These are phyloP conservation scores for Penicillium verrucosum DNA, from an alignment of 2,329 filamentous ascomycete species.

Conservation along the genomic window DNA sequence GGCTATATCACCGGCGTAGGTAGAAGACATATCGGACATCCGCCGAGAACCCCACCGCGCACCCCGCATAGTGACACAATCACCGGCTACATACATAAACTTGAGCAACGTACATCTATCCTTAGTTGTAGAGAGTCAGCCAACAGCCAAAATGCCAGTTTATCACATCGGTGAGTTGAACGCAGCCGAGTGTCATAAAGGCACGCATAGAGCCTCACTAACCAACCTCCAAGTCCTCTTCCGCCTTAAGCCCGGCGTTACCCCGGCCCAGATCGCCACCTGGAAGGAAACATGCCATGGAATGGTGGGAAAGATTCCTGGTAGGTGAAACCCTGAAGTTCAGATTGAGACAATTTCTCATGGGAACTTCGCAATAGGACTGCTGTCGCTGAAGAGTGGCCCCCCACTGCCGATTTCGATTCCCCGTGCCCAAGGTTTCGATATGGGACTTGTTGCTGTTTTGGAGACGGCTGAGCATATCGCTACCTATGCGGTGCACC, in stretches of 20 bases:
- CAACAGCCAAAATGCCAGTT: conserved; percentile 34
- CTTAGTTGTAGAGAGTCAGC: background rate
- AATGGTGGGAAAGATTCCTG: conserved; percentile 46
- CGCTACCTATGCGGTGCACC: conserved; percentile 44
- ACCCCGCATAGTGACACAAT: background rate
- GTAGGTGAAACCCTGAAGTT: conserved; percentile 13
- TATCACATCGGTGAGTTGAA: conserved; percentile 39
- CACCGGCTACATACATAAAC: background rate
- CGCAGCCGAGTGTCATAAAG: background rate
- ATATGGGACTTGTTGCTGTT: conserved; percentile 47
- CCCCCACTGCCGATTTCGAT: conserved; percentile 41
- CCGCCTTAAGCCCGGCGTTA: conserved; percentile 42
- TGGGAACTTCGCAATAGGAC: conserved; percentile 15
- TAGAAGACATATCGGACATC: conserved; percentile 1
- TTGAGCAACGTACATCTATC: background rate
- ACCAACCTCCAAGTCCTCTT: conserved; percentile 37
- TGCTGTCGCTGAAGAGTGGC: conserved; percentile 37
- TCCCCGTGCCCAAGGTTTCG: conserved; percentile 44
- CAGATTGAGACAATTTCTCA: background rate
- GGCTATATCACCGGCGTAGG: too few relatives aligned
- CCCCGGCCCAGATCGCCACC: conserved; percentile 30
- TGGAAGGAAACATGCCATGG: conserved; percentile 31
- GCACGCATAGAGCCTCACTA: background rate
- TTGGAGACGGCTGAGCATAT: conserved; percentile 45
- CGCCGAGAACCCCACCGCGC: background rate